Conservation (phyloP, 495 filamentous ascomycete species). For the Tuber umbilicatum region DNA sequence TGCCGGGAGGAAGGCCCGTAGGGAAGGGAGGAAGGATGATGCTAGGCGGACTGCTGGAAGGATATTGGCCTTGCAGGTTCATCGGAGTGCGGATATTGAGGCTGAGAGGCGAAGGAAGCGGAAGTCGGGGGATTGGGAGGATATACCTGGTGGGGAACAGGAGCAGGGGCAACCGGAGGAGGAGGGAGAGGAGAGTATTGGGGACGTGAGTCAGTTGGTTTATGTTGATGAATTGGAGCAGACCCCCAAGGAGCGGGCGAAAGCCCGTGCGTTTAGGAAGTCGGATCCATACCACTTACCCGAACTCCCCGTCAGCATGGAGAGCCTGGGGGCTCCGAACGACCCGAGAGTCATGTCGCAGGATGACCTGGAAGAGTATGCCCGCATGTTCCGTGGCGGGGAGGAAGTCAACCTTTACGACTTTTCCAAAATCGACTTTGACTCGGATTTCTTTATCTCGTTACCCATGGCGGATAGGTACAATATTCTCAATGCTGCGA, state of each 20-base stretch:
- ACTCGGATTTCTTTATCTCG: constrained; percentile 84
- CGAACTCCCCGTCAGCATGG: constrained; percentile 55
- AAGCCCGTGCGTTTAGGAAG: constrained; percentile 69
- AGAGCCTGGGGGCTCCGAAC: constrained; percentile 75
- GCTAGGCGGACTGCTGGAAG: constrained; percentile 82
- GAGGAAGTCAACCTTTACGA: constrained; percentile 98
- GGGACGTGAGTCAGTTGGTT: constrained; percentile 54
- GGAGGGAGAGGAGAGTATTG: constrained; percentile 58
- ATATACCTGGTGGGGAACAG: neutral
- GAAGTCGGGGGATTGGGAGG: constrained; percentile 36
- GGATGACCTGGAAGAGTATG: constrained; percentile 88
- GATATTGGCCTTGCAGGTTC: constrained; percentile 86
- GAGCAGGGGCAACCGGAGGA: constrained; percentile 38
- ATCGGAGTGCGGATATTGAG: constrained; percentile 78
- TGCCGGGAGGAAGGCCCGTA: constrained; percentile 62
- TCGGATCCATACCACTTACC: constrained; percentile 93
- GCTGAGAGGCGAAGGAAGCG: constrained; percentile 54
- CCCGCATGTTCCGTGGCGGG: constrained; percentile 79
- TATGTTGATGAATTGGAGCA: constrained; percentile 86
- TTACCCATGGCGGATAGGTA: constrained; percentile 86
- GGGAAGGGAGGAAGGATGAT: constrained; percentile 90
- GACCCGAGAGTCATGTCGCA: constrained; percentile 92
- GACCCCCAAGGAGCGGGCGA: constrained; percentile 66
- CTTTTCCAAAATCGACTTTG: constrained; percentile 97
- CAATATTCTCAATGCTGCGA: constrained; percentile 90